Evolutionary conservation across 805 yeast genomes (phyloP).

Genomic region (Brettanomyces anomalus): DNA sequence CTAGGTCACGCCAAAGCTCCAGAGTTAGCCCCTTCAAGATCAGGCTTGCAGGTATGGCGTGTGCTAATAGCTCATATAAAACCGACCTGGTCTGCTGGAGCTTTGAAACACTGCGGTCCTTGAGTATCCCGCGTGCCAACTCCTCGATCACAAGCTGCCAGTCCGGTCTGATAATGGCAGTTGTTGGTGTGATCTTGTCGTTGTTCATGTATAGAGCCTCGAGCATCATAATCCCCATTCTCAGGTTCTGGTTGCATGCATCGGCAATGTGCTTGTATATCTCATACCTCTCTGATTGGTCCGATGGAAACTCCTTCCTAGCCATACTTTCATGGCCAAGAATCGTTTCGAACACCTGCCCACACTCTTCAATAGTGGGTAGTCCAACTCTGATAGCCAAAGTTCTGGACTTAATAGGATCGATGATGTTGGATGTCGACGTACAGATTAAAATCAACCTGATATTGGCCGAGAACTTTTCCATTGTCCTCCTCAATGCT

Average conservation of each 20-base stretch:
- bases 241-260: slow-evolving; percentile 58
- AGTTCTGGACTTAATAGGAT: slow-evolving; percentile 92
- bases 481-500: slow-evolving; percentile 93
- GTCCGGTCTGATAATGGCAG: slow-evolving; percentile 64
- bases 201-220: slow-evolving; percentile 76
- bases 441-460: slow-evolving; percentile 80
- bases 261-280: slow-evolving; percentile 45
- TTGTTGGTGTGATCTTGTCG: slow-evolving; percentile 36
- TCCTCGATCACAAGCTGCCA: slow-evolving; percentile 79
- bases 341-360: slow-evolving; percentile 43
- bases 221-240: slow-evolving; percentile 68
- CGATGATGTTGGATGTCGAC: slow-evolving; percentile 83
- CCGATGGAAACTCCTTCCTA: slow-evolving; percentile 20
- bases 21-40: slow-evolving; percentile 54
- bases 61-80: slow-evolving; percentile 78
- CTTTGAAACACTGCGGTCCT: slow-evolving; percentile 55
- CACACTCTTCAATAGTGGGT: slow-evolving; percentile 57
- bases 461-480: slow-evolving; percentile 81
- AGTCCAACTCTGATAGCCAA: slow-evolving; percentile 80
- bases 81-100: slow-evolving; percentile 54
- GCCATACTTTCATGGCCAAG: slow-evolving; percentile 45
- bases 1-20: slow-evolving; percentile 23
- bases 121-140: slow-evolving; percentile 50
- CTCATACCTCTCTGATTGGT: slow-evolving; percentile 23
- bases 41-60: slow-evolving; percentile 86